These are phyloP conservation scores for Podaxis rugospora DNA, from an alignment of 768 basidiomycete species.

Conservation along the genomic window DNA sequence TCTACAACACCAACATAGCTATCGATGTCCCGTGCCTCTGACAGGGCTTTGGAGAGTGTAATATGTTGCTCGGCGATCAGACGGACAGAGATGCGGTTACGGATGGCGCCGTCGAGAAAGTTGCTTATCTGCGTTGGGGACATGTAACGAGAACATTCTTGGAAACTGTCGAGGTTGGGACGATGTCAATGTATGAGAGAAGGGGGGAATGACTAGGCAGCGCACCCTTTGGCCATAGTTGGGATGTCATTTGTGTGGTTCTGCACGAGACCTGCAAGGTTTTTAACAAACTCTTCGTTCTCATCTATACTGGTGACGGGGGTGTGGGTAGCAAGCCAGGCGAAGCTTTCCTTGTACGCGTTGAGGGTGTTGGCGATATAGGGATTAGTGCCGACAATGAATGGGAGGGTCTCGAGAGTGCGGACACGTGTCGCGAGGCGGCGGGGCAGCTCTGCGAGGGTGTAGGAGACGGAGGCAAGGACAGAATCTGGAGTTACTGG, in stretches of 20 bases:
- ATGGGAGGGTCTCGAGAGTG: constrained; percentile 72
- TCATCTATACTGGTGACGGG: constrained; percentile 61
- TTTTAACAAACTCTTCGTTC: constrained; percentile 63
- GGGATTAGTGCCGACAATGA: constrained; percentile 87
- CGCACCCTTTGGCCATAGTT: constrained; percentile 83
- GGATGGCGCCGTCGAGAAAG: constrained; percentile 82
- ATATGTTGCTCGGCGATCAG: constrained; percentile 92
- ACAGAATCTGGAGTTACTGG: constrained; percentile 70
- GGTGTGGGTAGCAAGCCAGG: constrained; percentile 63
- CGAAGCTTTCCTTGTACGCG: constrained; percentile 67
- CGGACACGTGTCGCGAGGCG: constrained; percentile 72
- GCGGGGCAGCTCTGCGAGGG: constrained; percentile 71
- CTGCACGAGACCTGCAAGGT: constrained; percentile 68
- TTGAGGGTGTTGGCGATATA: constrained; percentile 71
- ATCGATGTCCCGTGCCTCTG: constrained; percentile 29
- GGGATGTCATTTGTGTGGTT: constrained; percentile 86
- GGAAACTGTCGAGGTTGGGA: constrained; percentile 49
- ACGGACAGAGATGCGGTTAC: constrained; percentile 82
- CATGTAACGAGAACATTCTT: constrained; percentile 83
- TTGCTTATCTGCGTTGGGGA: constrained; percentile 71
- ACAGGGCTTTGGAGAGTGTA: constrained; percentile 67
- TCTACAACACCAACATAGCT: constrained; percentile 72
- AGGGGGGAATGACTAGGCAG: constrained; percentile 3
- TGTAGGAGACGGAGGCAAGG: constrained; percentile 69
- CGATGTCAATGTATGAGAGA: background rate